These are phyloP conservation scores for Ophiostoma angusticollis DNA, from an alignment of 2,329 filamentous ascomycete species.

Conservation along the genomic window DNA sequence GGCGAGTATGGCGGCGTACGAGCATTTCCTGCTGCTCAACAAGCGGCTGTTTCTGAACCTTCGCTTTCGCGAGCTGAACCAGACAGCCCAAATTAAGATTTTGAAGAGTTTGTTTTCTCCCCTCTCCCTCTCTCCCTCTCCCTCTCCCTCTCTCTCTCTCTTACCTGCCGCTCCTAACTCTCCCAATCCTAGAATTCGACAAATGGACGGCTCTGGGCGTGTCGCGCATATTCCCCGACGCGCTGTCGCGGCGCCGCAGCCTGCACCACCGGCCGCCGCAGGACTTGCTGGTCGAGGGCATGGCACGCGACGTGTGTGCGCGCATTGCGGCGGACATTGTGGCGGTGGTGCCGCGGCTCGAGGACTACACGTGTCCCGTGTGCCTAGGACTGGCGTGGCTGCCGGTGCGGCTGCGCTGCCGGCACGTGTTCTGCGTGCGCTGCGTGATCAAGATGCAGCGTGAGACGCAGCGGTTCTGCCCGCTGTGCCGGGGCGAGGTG, in stretches of 20 bases:
- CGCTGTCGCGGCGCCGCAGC: conserved; percentile 41
- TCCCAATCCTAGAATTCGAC: conserved; percentile 87
- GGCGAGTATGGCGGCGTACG: conserved; percentile 51
- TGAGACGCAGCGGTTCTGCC: conserved; percentile 54
- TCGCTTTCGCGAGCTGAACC: conserved; percentile 76
- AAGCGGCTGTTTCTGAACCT: conserved; percentile 63
- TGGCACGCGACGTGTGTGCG: conserved; percentile 64
- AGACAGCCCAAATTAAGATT: conserved; percentile 66
- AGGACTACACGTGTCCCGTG: conserved; percentile 72
- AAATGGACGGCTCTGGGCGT: conserved; percentile 68
- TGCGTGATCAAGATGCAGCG: conserved; percentile 73
- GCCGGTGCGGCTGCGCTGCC: conserved; percentile 63
- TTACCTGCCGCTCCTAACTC: neutral
- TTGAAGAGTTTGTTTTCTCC: conserved; percentile 50
- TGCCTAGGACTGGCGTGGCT: conserved; percentile 71
- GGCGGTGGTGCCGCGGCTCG: conserved; percentile 63
- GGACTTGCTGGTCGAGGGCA: conserved; percentile 50
- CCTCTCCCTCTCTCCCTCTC: neutral
- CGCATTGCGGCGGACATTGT: conserved; percentile 62
- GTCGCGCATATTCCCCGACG: conserved; percentile 46
- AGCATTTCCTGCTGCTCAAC: conserved; percentile 61
- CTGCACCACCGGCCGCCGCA: conserved; percentile 36
- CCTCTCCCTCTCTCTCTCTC: neutral
- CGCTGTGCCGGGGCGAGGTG: conserved; percentile 60
- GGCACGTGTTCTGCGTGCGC: conserved; percentile 71